These are phyloP conservation scores for Rhizomucor miehei DNA, from an alignment of 371 early-diverging fungal genomes.

Conservation along the genomic window DNA sequence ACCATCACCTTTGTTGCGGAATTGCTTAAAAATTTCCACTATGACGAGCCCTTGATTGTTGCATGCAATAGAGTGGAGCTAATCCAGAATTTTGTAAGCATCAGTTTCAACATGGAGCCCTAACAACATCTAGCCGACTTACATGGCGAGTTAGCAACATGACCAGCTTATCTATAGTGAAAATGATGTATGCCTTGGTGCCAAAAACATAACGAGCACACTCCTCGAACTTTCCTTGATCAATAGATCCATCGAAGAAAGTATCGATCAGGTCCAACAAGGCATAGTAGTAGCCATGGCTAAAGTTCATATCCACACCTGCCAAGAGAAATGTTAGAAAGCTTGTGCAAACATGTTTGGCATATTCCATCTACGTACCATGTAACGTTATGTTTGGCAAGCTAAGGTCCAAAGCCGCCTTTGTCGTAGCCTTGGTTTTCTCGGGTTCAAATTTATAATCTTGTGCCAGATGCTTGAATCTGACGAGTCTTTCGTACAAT, in stretches of 20 bases:
- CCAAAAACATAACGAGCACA: conserved; percentile 78
- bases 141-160: conserved; percentile 73
- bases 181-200: conserved; percentile 74
- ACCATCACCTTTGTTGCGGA: conserved; percentile 11
- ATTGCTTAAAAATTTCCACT: conserved; percentile 24
- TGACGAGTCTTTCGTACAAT: conserved; percentile 10
- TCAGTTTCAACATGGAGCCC: too few relatives aligned
- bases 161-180: conserved; percentile 85
- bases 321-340: background rate
- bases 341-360: background rate
- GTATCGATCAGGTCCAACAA: conserved; percentile 70
- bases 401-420: background rate
- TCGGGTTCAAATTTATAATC: background rate
- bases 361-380: background rate
- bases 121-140: too few relatives aligned
- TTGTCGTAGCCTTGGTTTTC: background rate
- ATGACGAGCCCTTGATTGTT: conserved; percentile 1
- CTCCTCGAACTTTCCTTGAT: conserved; percentile 85
- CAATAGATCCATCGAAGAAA: conserved; percentile 76
- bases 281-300: conserved; percentile 65
- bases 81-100: too few relatives aligned
- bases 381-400: conserved; percentile 27
- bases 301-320: conserved; percentile 41
- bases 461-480: background rate
- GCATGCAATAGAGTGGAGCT: too few relatives aligned